These are phyloP conservation scores for Candida pseudofarinosa DNA, from an alignment of 805 yeast species.

Conservation along the genomic window DNA sequence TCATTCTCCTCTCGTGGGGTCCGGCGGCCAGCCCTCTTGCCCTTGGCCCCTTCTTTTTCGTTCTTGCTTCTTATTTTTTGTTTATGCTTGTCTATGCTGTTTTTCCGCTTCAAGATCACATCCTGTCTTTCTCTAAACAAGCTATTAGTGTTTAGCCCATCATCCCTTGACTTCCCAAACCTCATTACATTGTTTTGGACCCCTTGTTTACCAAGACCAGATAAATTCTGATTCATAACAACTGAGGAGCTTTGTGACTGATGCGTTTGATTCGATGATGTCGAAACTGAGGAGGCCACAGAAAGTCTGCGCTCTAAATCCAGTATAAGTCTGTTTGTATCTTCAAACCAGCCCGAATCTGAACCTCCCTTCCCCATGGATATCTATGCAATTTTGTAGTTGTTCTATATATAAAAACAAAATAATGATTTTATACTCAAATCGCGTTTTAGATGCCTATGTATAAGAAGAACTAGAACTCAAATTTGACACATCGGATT, in stretches of 20 bases:
- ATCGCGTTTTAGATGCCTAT: slow-evolving; percentile 3
- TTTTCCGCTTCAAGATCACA: not conserved
- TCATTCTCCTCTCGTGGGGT: slow-evolving; percentile 1
- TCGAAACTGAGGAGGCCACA: slow-evolving; percentile 14
- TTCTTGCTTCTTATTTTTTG: not conserved
- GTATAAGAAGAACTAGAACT: not conserved
- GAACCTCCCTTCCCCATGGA: not conserved
- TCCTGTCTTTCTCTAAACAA: slow-evolving; percentile 33
- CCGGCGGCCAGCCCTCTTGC: not conserved
- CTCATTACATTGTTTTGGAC: slow-evolving; percentile 31
- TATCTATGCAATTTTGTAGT: not conserved
- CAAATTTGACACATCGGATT: not conserved
- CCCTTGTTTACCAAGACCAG: slow-evolving; percentile 21
- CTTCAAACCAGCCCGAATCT: not conserved
- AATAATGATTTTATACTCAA: not conserved
- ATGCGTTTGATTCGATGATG: slow-evolving; percentile 18
- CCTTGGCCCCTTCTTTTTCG: not conserved
- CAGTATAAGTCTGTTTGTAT: slow-evolving; percentile 23
- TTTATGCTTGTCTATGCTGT: not conserved
- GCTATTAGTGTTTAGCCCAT: slow-evolving; percentile 30
- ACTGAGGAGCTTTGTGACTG: slow-evolving; percentile 17
- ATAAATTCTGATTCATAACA: slow-evolving; percentile 12
- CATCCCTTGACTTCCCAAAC: slow-evolving; percentile 26
- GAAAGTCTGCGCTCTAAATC: slow-evolving; percentile 35
- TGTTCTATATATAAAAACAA: not conserved